These are phyloP conservation scores for Penstemon davidsonii DNA, from an alignment of 257 asterid species.

Conservation along the genomic window DNA sequence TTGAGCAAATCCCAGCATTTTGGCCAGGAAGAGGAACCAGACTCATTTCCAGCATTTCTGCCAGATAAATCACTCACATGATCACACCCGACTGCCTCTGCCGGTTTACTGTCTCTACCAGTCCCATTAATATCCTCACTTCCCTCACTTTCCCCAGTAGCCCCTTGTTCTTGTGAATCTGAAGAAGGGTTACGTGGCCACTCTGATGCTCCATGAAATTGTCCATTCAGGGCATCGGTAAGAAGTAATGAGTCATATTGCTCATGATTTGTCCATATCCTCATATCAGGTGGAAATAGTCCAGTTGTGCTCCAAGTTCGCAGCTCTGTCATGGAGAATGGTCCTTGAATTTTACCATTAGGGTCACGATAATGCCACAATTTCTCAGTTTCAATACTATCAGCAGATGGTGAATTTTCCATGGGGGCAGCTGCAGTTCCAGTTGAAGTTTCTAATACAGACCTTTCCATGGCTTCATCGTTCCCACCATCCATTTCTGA, in stretches of 20 bases:
- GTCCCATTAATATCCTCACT: conserved; percentile 12
- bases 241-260: conserved; percentile 72
- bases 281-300: conserved; percentile 80
- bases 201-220: conserved; percentile 49
- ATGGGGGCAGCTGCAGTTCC: conserved; percentile 31
- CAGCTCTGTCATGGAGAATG: conserved; percentile 84
- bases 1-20: conserved; percentile 52
- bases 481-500: conserved; percentile 30
- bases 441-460: conserved; percentile 50
- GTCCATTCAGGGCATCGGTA: conserved; percentile 59
- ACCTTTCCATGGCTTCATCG: conserved; percentile 43
- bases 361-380: conserved; percentile 99
- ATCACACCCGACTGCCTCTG: conserved; percentile 9
- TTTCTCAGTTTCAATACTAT: conserved; percentile 63
- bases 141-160: conserved; percentile 20
- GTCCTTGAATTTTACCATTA: conserved; percentile 84
- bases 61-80: conserved; percentile 28
- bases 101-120: conserved; percentile 10
- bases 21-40: conserved; percentile 46
- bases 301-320: conserved; percentile 84
- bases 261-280: conserved; percentile 84
- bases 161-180: conserved; percentile 36
- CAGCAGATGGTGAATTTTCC: conserved; percentile 41
- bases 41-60: conserved; percentile 34
- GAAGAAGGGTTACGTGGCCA: conserved; percentile 38